Evolutionary conservation across 176 grass and related monocot genomes (phyloP), one percentile per base, ranked within the genome.

Genomic region (Tillandsia fasciculata): DNA sequence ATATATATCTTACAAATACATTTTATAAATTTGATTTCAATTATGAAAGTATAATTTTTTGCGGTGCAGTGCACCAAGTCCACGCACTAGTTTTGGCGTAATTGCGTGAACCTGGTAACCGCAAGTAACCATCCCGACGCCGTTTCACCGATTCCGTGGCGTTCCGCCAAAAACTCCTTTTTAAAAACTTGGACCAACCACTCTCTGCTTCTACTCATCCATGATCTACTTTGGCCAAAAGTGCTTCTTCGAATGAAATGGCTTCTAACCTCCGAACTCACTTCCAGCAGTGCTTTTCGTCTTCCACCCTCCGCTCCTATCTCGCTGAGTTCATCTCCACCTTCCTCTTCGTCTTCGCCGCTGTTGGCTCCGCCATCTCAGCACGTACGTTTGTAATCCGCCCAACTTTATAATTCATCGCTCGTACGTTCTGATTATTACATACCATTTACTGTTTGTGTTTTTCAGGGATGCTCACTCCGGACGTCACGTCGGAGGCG

Each of bases 291-390:
- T 87, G 84, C 64, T 68, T 87, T 71, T 90, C 89, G 58, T 50
- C 66, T 42, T 13, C 86, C 12, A 49, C 86, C 10, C 76, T 91
- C 64, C 88, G 92, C 7, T 63, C 89, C 7, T 97, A 90, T 69
- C n/a, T 77, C n/a, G 81, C 93, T 12, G 93, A 97, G 84, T 90
- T 91, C 77, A 65, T 97, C 77, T 87, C 93, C 71, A 92, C 89
- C n/a, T 92, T 97, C 75, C 61, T 97, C 77, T 92, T 87, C 51
- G 89, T 97, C 8, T 92, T 92, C 81, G 33, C 77, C 29, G 74
- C 83, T 50, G 84, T 90, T 20, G 89, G 86, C 81, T 97, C 89
- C 22, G 28, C 79, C 69, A 66, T 92, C 53, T 90, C 83, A 1
- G 76, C 89, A 50, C 76, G 89, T 97, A 50, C 76, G 89, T 97